These are phyloP conservation scores for Fomes fomentarius DNA, from an alignment of 1,284 basidiomycete genomes.

Conservation along the genomic window DNA sequence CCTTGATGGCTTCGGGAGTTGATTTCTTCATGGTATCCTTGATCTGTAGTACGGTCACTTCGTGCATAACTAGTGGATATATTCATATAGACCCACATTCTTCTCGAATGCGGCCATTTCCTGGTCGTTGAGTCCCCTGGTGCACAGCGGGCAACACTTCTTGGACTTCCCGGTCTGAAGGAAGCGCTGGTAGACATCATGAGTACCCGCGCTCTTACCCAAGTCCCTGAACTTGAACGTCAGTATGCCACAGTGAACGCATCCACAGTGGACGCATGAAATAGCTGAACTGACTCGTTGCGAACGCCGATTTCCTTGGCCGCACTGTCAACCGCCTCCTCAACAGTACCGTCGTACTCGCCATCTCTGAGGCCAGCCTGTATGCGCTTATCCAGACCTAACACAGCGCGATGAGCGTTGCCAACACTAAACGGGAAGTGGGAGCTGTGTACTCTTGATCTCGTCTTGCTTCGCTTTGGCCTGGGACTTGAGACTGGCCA, in stretches of 20 bases:
- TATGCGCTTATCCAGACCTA: conserved; percentile 62
- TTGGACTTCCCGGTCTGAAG: conserved; percentile 64
- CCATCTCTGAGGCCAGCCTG: conserved; percentile 47
- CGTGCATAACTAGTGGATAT: too few species aligned
- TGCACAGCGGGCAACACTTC: conserved; percentile 79
- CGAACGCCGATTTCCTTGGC: conserved; percentile 54
- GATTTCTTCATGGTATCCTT: conserved; percentile 56
- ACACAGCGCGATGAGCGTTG: not conserved
- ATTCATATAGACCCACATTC: conserved; percentile 50
- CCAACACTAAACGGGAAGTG: not conserved
- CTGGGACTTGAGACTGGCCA: conserved; percentile 61
- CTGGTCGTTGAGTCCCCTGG: conserved; percentile 63
- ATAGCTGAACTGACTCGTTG: conserved; percentile 49
- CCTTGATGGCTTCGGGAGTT: conserved; percentile 42
- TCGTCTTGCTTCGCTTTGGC: conserved; percentile 69
- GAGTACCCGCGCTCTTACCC: conserved; percentile 41
- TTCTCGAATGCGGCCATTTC: conserved; percentile 71
- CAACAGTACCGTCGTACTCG: conserved; percentile 39
- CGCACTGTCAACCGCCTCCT: conserved; percentile 62
- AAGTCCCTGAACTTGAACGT: conserved; percentile 27
- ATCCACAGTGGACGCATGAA: too few species aligned
- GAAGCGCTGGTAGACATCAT: conserved; percentile 65
- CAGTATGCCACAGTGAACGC: too few species aligned
- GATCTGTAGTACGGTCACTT: conserved; percentile 43
- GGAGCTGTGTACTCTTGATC: conserved; percentile 52